Conservation (phyloP, 495 filamentous ascomycete genomes). For the Penicillium pancosmium region DNA sequence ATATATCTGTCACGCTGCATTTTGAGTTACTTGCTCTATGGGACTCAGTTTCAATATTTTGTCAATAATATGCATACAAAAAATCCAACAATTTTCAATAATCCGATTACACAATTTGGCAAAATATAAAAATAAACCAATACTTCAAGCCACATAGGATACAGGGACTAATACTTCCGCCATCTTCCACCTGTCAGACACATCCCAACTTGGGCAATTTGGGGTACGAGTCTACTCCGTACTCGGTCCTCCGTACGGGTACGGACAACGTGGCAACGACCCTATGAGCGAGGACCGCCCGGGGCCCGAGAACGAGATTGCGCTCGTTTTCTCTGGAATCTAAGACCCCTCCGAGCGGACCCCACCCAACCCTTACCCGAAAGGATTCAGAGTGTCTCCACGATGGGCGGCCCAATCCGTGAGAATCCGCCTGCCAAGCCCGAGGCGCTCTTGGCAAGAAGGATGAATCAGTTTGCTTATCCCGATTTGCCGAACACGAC, state of each 20-base stretch:
- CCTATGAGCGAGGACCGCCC: background rate
- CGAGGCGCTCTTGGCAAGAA: background rate
- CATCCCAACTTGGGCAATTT: background rate
- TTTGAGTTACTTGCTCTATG: background rate
- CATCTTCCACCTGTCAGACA: background rate
- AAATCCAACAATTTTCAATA: background rate
- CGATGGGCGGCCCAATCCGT: background rate
- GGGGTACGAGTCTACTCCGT: background rate
- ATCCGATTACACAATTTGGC: background rate
- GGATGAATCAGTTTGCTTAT: background rate
- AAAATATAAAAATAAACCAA: background rate
- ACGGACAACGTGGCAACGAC: background rate
- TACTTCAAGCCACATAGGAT: background rate
- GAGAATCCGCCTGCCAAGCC: background rate
- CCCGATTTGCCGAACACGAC: background rate
- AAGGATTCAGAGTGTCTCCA: background rate
- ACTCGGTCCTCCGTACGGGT: background rate
- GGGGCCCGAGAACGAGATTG: constrained; percentile 3
- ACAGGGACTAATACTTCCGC: background rate
- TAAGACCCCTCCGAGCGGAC: background rate
- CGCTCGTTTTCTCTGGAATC: background rate
- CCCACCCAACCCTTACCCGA: background rate
- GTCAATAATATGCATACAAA: background rate
- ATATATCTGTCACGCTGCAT: constrained; percentile 1
- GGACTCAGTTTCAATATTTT: background rate